Base-by-base conservation (phyloP, 768 basidiomycete genomes). In the Infundibulicybe gibba region DNA sequence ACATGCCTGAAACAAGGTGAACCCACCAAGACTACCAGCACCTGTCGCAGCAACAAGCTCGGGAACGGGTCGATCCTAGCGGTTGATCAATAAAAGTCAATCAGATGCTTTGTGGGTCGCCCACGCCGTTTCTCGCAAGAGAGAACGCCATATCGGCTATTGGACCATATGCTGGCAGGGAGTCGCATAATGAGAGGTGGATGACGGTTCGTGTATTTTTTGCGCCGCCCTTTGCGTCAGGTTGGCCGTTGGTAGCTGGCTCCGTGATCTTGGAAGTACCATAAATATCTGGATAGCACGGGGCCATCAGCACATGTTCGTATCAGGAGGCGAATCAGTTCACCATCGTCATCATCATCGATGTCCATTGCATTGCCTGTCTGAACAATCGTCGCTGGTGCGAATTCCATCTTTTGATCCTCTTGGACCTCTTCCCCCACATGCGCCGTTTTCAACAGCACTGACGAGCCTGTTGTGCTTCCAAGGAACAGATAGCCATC, bases 1-100 rank as follows among this genome's bases (percentile, higher is more conserved):
- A 49, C 70, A 17, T 55, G 88, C 90, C 69, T 91, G 88, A 65
- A 93, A 89, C 20, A 93, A 71, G 13, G 89, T 90, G 61, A 95
- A 86, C 2, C 91, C 90, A 5, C 90, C 90, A 8, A 83, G 65
- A 15, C 71, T 62, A 0, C 85, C 90, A 6, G 83, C 75, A 12
- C 94, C 94, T 11, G 90, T 94, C 19, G 92, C 82, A 15, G 89
- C 79, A 14, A 94, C 85, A 4, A 98, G 75, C 62, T 97, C 90
- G 2, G 91, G 80, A 2, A 87, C 81, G 31, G 70, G 66, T 47
- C 85, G 80, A 50, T 88, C 87, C 87, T 90, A 50, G 30, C 21
- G 42, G 44, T n/a, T n/a, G n/a, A n/a, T n/a, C n/a, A n/a, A n/a
- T n/a, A n/a, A n/a, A n/a, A n/a, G n/a, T n/a, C n/a, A n/a, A n/a